Conservation (phyloP, 306 rosid genomes). For the Cicer cuneatum region DNA sequence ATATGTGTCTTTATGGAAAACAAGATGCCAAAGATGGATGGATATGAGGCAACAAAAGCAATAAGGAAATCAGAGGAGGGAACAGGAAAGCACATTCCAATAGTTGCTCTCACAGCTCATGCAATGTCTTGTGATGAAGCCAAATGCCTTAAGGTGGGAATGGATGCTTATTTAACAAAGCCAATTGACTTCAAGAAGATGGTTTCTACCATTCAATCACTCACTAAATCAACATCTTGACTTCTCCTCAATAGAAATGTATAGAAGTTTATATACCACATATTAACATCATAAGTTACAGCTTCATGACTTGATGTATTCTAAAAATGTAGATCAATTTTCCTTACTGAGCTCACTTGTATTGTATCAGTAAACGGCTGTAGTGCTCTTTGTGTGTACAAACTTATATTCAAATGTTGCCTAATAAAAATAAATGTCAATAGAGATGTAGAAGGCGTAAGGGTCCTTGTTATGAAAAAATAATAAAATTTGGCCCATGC, state of each 20-base stretch:
- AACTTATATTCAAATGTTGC: neutral
- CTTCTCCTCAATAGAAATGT: conserved; percentile 43
- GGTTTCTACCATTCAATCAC: conserved; percentile 97
- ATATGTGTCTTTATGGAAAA: conserved; percentile 35
- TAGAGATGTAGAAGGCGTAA: neutral
- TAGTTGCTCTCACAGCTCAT: conserved; percentile 97
- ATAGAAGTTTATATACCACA: conserved; percentile 37
- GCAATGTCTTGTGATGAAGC: conserved; percentile 99
- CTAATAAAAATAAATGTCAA: conserved; percentile 26
- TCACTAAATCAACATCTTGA: conserved; percentile 61
- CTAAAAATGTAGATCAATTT: conserved; percentile 38
- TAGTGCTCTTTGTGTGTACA: conserved; percentile 36
- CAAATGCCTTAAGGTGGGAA: conserved; percentile 96
- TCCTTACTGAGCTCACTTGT: conserved; percentile 27
- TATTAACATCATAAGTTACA: conserved; percentile 26
- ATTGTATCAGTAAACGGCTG: neutral
- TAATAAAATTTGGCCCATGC: conserved; percentile 36
- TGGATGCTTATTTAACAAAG: conserved; percentile 99
- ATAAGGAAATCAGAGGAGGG: conserved; percentile 89
- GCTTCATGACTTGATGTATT: conserved; percentile 29
- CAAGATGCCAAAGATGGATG: conserved; percentile 99
- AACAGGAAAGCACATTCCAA: conserved; percentile 74
- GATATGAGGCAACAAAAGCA: conserved; percentile 93
- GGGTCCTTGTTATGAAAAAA: neutral
- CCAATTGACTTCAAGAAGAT: conserved; percentile 94